Evolutionary conservation across 176 grass and related monocot genomes (phyloP).

Genomic region (Zoysia japonica): DNA sequence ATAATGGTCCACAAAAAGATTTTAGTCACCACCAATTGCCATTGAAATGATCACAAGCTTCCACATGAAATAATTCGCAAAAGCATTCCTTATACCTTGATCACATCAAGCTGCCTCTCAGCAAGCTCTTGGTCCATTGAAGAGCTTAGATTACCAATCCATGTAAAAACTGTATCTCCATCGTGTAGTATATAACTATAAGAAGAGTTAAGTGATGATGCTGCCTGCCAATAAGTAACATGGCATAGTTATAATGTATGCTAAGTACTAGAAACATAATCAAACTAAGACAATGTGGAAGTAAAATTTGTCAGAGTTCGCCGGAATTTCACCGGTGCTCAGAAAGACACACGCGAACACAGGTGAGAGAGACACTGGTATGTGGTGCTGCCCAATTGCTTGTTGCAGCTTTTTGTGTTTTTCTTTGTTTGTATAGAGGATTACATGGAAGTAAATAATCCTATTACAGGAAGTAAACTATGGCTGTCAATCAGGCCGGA

Average conservation of each 20-base stretch:
- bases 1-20: background rate
- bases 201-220: conserved; percentile 85
- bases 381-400: too few relatives aligned
- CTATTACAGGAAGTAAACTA: too few relatives aligned
- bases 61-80: conserved; percentile 19
- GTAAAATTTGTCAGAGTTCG: background rate
- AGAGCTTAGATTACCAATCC: conserved; percentile 80
- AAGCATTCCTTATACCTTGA: conserved; percentile 67
- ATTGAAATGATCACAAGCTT: conserved; percentile 9
- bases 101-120: conserved; percentile 96
- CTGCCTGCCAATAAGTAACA: conserved; percentile 66
- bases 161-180: conserved; percentile 86
- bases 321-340: too few relatives aligned
- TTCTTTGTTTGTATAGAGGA: too few relatives aligned
- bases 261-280: conserved; percentile 11
- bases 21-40: conserved; percentile 17
- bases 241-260: conserved; percentile 20
- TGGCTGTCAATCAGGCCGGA: too few relatives aligned
- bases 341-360: too few relatives aligned
- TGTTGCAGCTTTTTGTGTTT: too few relatives aligned
- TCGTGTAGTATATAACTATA: conserved; percentile 98
- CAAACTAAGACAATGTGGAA: conserved; percentile 5
- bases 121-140: conserved; percentile 93
- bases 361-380: too few relatives aligned
- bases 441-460: too few relatives aligned